Conservation (phyloP, 257 asterid genomes). For the Nicotiana otophora region DNA sequence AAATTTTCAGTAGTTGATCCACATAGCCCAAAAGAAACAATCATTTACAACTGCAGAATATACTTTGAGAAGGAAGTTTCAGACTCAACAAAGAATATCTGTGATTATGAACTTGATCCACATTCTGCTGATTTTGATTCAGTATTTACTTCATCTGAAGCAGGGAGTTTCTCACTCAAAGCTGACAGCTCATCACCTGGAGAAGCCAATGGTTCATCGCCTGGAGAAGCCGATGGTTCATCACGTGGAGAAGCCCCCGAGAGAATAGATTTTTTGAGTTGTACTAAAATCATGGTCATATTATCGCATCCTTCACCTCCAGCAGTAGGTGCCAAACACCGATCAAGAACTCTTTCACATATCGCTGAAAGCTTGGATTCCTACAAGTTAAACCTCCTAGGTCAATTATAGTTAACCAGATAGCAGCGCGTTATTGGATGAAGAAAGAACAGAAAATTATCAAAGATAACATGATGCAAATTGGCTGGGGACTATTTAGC, state of each 20-base stretch:
- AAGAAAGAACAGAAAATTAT: not conserved
- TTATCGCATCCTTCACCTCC: slow-evolving; percentile 93
- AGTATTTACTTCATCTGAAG: slow-evolving; percentile 16
- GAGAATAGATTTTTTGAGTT: slow-evolving; percentile 42
- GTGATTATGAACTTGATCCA: slow-evolving; percentile 17
- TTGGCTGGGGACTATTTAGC: not conserved
- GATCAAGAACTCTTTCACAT: slow-evolving; percentile 71
- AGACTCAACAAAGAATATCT: not conserved
- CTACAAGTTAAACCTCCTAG: slow-evolving; percentile 30
- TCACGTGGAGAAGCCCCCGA: slow-evolving; percentile 6
- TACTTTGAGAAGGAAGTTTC: not conserved
- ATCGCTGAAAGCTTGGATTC: slow-evolving; percentile 65
- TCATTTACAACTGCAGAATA: not conserved
- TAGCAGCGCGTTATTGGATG: not conserved
- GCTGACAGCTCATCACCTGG: slow-evolving; percentile 3
- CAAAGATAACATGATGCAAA: not conserved
- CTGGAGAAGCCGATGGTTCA: slow-evolving; percentile 5
- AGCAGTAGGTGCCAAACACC: slow-evolving; percentile 80
- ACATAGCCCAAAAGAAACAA: not conserved
- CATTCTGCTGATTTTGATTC: slow-evolving; percentile 9
- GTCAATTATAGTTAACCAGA: not conserved
- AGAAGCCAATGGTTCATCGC: slow-evolving; percentile 3
- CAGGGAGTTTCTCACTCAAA: slow-evolving; percentile 19
- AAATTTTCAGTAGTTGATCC: not conserved
- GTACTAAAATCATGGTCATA: slow-evolving; percentile 92